Percentiles rank a stretch among this genome's conserved stretches.
Conservation (phyloP, 495 filamentous ascomycete species). For the Aspergillus kassunensis region DNA sequence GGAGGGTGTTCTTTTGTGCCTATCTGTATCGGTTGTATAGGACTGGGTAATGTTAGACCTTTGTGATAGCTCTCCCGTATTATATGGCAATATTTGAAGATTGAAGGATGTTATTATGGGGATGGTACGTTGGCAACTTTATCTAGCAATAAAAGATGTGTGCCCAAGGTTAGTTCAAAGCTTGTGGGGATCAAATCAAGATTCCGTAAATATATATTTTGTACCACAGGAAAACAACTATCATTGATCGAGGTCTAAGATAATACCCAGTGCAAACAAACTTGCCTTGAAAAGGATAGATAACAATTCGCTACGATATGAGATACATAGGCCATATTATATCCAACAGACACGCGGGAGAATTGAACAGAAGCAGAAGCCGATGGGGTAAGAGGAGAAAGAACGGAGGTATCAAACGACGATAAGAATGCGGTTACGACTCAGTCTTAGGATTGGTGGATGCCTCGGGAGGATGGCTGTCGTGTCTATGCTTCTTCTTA, state of each 20-base stretch:
- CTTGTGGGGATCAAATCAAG: too few species aligned
- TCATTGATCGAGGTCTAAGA: neutral
- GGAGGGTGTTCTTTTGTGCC: too few species aligned
- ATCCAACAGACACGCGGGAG: constrained; percentile 7
- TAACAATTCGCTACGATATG: constrained; percentile 10
- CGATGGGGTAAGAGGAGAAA: neutral
- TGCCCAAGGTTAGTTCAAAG: too few species aligned
- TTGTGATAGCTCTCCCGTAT: too few species aligned
- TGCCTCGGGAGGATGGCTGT: constrained; percentile 5
- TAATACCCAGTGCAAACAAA: neutral
- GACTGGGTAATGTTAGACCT: too few species aligned
- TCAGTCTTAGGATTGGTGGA: constrained; percentile 10
- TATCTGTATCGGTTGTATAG: too few species aligned
- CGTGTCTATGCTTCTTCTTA: constrained; percentile 53
- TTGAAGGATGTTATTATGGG: too few species aligned
- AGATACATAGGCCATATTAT: constrained; percentile 7
- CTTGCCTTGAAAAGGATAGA: constrained; percentile 2
- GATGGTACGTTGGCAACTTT: too few species aligned
- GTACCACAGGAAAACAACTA: neutral
- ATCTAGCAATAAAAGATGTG: too few species aligned
- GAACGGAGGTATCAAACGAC: neutral
- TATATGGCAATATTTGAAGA: too few species aligned
- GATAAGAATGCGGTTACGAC: neutral
- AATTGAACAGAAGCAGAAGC: too few species aligned
- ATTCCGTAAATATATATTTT: too few species aligned